These are phyloP conservation scores for Neurospora sp. DNA, from an alignment of 495 filamentous ascomycete species.

Conservation along the genomic window DNA sequence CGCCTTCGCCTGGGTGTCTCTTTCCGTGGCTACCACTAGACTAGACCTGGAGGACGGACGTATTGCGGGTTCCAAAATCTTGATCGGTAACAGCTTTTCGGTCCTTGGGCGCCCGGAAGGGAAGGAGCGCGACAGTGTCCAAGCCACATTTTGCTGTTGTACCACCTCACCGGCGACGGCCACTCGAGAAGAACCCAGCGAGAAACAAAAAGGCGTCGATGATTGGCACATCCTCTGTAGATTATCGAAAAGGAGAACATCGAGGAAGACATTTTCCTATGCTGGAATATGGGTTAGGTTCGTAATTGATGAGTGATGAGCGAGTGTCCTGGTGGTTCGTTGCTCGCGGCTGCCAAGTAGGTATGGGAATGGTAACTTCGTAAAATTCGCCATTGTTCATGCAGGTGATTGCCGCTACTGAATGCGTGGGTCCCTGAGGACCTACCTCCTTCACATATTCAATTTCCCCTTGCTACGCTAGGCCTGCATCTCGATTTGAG, in stretches of 20 bases:
- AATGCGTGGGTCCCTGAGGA: background rate
- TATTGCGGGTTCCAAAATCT: background rate
- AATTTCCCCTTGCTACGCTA: background rate
- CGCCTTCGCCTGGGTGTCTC: background rate
- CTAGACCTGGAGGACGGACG: background rate
- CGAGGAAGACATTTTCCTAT: background rate
- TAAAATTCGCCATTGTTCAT: background rate
- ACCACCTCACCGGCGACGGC: slow-evolving; percentile 2
- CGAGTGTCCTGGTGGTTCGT: background rate
- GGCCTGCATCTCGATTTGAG: background rate
- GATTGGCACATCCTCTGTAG: background rate
- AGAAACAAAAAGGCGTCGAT: background rate
- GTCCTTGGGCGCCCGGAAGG: background rate
- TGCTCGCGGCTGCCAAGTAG: background rate
- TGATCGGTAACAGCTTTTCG: background rate
- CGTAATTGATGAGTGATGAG: background rate
- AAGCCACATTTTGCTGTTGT: slow-evolving; percentile 12
- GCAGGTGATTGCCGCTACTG: background rate
- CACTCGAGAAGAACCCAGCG: background rate
- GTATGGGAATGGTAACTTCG: background rate
- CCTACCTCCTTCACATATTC: background rate
- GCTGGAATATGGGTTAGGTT: background rate
- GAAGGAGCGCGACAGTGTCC: background rate
- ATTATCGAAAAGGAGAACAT: background rate
- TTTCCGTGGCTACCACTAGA: background rate